These are phyloP conservation scores for Mortierella sp. DNA, from an alignment of 371 early-diverging fungal genomes.

Conservation along the genomic window DNA sequence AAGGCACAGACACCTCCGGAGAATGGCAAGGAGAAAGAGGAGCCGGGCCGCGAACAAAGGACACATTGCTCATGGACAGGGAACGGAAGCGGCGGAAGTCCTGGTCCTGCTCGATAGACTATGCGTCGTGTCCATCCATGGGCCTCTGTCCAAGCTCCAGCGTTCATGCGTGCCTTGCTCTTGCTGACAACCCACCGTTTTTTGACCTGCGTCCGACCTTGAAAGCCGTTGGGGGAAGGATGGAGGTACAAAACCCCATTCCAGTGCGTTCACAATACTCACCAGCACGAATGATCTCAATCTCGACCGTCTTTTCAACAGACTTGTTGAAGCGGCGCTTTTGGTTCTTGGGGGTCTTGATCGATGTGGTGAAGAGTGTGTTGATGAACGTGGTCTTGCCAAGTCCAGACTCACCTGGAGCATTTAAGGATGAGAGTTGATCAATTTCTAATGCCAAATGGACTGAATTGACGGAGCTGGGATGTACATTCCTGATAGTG, in stretches of 20 bases:
- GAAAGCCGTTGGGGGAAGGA: not conserved
- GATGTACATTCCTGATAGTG: not conserved
- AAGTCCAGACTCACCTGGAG: slow-evolving; percentile 74
- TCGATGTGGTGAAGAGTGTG: slow-evolving; percentile 85
- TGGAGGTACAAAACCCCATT: not conserved
- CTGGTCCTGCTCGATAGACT: not conserved
- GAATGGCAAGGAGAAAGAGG: not conserved
- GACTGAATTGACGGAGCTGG: not conserved
- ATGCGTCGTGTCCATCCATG: not conserved
- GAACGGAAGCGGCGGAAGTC: too few relatives aligned
- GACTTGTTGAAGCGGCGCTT: slow-evolving; percentile 83
- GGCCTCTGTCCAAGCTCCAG: not conserved
- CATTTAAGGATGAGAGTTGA: not conserved
- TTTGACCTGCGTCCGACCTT: not conserved
- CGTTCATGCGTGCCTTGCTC: slow-evolving; percentile 53
- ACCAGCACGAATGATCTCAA: slow-evolving; percentile 94
- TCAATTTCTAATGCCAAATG: not conserved
- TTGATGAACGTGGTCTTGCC: slow-evolving; percentile 94
- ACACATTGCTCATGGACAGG: not conserved
- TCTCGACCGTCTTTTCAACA: slow-evolving; percentile 91
- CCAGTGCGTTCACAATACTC: slow-evolving; percentile 36
- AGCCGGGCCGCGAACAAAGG: not conserved
- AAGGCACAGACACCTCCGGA: not conserved
- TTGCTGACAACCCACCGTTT: slow-evolving; percentile 50
- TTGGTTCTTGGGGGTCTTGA: slow-evolving; percentile 90